Percentiles rank a stretch among this genome's conserved stretches.
These are phyloP conservation scores for Chytriomyces sp. DNA, from an alignment of 192 early-diverging fungal genomes.

Conservation along the genomic window DNA sequence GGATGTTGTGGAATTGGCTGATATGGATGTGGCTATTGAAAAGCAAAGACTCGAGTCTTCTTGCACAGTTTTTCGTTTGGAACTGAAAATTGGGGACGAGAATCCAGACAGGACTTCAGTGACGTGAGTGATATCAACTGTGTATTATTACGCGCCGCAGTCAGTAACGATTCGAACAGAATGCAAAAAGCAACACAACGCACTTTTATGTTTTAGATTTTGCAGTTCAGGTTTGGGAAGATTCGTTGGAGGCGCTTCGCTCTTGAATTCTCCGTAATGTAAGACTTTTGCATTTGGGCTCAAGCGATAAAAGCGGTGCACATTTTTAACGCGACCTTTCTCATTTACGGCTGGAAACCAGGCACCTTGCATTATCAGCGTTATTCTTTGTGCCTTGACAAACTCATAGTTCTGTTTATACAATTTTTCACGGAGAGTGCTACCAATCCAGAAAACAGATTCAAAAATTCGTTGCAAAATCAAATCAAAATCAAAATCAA, in stretches of 20 bases:
- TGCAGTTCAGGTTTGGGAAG: slow-evolving; percentile 42
- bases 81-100: slow-evolving; percentile 41
- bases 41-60: slow-evolving; percentile 50
- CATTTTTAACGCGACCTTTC: slow-evolving; percentile 41
- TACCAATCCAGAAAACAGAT: slow-evolving; percentile 24
- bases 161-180: background rate
- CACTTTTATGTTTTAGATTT: slow-evolving; percentile 62
- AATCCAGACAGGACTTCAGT: slow-evolving; percentile 54
- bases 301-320: slow-evolving; percentile 65
- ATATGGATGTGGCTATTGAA: slow-evolving; percentile 51
- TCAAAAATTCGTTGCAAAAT: background rate
- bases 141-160: background rate
- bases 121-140: slow-evolving; percentile 57
- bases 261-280: slow-evolving; percentile 71
- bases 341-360: slow-evolving; percentile 69
- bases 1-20: slow-evolving; percentile 12
- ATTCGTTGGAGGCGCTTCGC: slow-evolving; percentile 26
- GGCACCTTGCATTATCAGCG: slow-evolving; percentile 64
- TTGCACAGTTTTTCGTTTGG: slow-evolving; percentile 33
- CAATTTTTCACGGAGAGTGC: slow-evolving; percentile 65
- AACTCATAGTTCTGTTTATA: slow-evolving; percentile 74
- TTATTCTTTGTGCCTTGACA: slow-evolving; percentile 71
- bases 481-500: background rate
- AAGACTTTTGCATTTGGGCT: slow-evolving; percentile 62
- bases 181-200: slow-evolving; percentile 20